Percentiles rank a stretch among this genome's conserved stretches.
These are phyloP conservation scores for Mortierella sp. DNA, from an alignment of 371 early-diverging fungal genomes.

Conservation along the genomic window DNA sequence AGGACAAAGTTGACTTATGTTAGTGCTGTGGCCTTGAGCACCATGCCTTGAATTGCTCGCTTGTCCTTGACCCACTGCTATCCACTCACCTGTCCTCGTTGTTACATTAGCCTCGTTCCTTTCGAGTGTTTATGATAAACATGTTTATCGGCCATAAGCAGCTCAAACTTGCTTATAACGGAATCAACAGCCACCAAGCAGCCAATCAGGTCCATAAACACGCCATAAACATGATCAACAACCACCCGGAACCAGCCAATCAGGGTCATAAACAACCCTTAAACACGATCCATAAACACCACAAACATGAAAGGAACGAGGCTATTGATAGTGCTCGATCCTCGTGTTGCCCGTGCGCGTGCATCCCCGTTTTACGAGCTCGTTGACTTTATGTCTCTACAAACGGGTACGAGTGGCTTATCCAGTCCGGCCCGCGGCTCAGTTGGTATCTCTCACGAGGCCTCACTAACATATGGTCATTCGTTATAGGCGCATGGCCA, in stretches of 20 bases:
- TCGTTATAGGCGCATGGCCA: constrained; percentile 4
- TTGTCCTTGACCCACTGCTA: constrained; percentile 5
- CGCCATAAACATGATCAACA: too few relatives aligned
- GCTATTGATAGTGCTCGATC: constrained; percentile 5
- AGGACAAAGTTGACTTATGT: constrained; percentile 5
- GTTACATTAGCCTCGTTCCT: too few relatives aligned
- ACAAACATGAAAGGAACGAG: too few relatives aligned
- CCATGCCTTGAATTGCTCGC: constrained; percentile 3
- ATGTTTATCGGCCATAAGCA: too few relatives aligned
- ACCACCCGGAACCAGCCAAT: too few relatives aligned
- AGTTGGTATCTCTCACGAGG: constrained; percentile 2
- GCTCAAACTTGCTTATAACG: too few relatives aligned
- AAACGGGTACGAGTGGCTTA: constrained; percentile 12
- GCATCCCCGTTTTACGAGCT: constrained; percentile 20
- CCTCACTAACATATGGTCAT: constrained; percentile 7
- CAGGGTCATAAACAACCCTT: too few relatives aligned
- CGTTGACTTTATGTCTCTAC: constrained; percentile 16
- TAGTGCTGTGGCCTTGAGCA: constrained; percentile 13
- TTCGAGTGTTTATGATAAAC: too few relatives aligned
- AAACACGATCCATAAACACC: too few relatives aligned
- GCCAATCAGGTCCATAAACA: too few relatives aligned
- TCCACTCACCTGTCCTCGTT: background rate
- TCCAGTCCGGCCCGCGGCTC: background rate
- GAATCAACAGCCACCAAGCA: too few relatives aligned
- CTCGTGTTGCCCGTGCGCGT: constrained; percentile 8